phyloP scores from a whole-genome alignment of 192 early-diverging fungal species.

The Linderina pennispora region DNA sequence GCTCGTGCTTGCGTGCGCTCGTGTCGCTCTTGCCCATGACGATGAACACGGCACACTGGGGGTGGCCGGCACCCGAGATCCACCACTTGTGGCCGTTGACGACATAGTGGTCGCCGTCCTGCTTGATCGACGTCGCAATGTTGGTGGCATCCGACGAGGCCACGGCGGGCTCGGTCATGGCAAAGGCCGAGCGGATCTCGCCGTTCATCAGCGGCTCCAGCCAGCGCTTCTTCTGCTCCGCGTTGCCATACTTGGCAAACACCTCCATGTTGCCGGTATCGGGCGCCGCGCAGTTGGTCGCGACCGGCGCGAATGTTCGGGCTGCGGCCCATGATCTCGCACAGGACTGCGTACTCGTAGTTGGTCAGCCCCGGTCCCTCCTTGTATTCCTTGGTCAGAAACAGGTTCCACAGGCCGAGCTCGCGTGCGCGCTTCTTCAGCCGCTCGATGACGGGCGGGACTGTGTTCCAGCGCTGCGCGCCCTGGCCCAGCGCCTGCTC shows the following conservation, averaged over 20 bases:
- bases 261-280: slow-evolving; percentile 99
- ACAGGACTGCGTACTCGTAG: slow-evolving; percentile 90
- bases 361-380: slow-evolving; percentile 87
- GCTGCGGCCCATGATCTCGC: slow-evolving; percentile 82
- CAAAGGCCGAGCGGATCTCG: slow-evolving; percentile 93
- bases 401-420: slow-evolving; percentile 96
- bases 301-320: slow-evolving; percentile 83
- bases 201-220: slow-evolving; percentile 81
- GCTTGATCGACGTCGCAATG: slow-evolving; percentile 78
- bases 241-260: slow-evolving; percentile 88
- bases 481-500: slow-evolving; percentile 65
- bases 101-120: slow-evolving; percentile 56
- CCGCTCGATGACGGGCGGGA: slow-evolving; percentile 81
- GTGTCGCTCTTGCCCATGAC: slow-evolving; percentile 84
- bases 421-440: slow-evolving; percentile 81
- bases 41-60: slow-evolving; percentile 84
- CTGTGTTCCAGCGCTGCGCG: slow-evolving; percentile 75
- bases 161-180: slow-evolving; percentile 96
- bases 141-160: slow-evolving; percentile 98
- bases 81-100: slow-evolving; percentile 95
- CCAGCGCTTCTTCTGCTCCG: slow-evolving; percentile 76
- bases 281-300: slow-evolving; percentile 87
- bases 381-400: slow-evolving; percentile 71
- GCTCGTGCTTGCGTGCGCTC: slow-evolving; percentile 60
- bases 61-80: slow-evolving; percentile 96